Percentiles rank a stretch among this genome's conserved stretches.
These are phyloP conservation scores for Monosporascus sp. DNA, from an alignment of 2,329 filamentous ascomycete genomes.

Conservation along the genomic window DNA sequence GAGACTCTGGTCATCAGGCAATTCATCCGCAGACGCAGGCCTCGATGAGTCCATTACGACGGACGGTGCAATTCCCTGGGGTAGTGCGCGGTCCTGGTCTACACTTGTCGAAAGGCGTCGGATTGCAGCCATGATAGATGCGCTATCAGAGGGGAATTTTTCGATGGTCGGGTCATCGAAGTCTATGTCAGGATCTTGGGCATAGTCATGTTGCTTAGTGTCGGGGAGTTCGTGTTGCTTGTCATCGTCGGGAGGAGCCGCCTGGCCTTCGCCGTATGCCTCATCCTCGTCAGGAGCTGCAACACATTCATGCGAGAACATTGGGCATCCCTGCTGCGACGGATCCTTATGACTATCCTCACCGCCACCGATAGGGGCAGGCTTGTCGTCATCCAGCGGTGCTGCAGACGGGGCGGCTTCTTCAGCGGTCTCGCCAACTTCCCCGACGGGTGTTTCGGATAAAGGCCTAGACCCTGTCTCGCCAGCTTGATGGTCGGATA, in stretches of 20 bases:
- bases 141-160: constrained; percentile 24
- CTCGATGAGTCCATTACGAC: constrained; percentile 7
- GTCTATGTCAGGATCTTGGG: constrained; percentile 13
- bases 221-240: neutral
- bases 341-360: neutral
- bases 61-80: constrained; percentile 12
- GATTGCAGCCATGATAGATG: constrained; percentile 25
- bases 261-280: constrained; percentile 3
- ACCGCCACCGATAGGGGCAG: constrained; percentile 3
- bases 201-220: neutral
- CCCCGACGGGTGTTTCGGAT: constrained; percentile 33
- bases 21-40: constrained; percentile 1
- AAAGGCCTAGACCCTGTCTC: constrained; percentile 28
- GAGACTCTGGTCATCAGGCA: neutral
- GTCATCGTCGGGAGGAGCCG: neutral
- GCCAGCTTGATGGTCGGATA: constrained; percentile 28
- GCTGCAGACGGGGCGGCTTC: constrained; percentile 40
- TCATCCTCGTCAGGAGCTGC: constrained; percentile 7
- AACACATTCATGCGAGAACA: constrained; percentile 24
- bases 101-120: constrained; percentile 24
- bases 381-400: constrained; percentile 26
- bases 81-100: constrained; percentile 20
- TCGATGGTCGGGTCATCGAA: constrained; percentile 24
- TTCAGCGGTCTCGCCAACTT: constrained; percentile 37
- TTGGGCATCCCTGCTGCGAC: constrained; percentile 8